Base-by-base conservation (phyloP, 1,284 basidiomycete species). In the Puccinia hordei region DNA sequence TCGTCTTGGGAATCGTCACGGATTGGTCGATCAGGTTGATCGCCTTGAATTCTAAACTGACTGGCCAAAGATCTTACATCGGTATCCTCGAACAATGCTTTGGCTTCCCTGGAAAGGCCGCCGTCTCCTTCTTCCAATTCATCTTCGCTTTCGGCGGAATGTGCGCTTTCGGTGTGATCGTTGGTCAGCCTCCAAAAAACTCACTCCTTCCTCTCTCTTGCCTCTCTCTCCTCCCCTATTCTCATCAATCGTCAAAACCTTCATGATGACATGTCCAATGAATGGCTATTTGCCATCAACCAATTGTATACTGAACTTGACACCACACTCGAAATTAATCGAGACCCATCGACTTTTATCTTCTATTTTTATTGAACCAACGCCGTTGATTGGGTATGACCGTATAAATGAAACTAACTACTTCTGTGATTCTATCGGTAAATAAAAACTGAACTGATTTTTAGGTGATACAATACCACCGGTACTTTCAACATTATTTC, bases 21-120 rank as follows among this genome's bases (percentile, higher is more conserved):
- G 95, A 98, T 86, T 99, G 96, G 96, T 99, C 97, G 3, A 98
- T 99, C 81, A 91, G 95, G 17, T 89, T 99, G 46, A 96, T 98
- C 76, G 95, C 53, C 15, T 86, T 95, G 83, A 98, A 98, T 85
- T 95, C 95, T 46, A 99, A 99, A 87, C 88, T 99, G 81, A 94
- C 93, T 83, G 96, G 97, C 0, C 89, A 92, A 73, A 90, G 90
- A 82, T 95, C 94, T 0, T 99, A 99, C 85, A 97, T 98, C 82
- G 96, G 81, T 83, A 93, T 97, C 82, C 97, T 98, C 94, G 89
- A 93, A 84, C 92, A 92, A 81, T 98, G 95, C 86, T 99, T 96
- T 85, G 97, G 97, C 12, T 87, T 90, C 6, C 91, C 90, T 80
- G 95, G 95, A 41, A 90, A 93, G 73, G 93, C 93, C 2, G 93